Evolutionary conservation across 2,329 filamentous ascomycete species (phyloP), one percentile per base, ranked within the genome.

Genomic region (Colletotrichum scovillei): DNA sequence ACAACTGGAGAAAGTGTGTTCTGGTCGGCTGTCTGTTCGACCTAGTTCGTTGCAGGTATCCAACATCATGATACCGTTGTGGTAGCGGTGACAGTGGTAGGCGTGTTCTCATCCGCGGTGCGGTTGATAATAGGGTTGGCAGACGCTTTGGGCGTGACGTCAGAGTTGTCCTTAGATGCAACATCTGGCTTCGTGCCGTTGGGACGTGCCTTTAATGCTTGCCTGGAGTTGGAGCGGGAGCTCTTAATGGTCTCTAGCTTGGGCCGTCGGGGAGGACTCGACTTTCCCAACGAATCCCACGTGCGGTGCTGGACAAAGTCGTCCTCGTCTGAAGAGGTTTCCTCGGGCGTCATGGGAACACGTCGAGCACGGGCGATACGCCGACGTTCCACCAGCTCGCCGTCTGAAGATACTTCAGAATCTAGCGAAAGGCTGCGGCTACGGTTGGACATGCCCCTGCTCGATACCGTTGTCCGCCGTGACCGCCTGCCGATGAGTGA

Each of bases 171-270:
- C 28, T 65, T 73, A 1, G 24, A 19, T 16, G 22, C 49, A 22
- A 35, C 55, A 5, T 57, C 26, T 42, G 74, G 64, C 58, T 57
- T 74, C 52, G 64, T 73, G 62, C 73, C 73, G 26, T 69, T 74
- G 22, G 72, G 72, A 46, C 65, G 73, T 62, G 49, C 81, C 19
- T 79, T 80, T 60, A 77, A 74, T 60, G 78, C 76, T 26, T 78
- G 78, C 56, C 77, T 80, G 71, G 77, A 78, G 35, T 76, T 75
- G 28, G 79, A 79, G 52, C 84, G 81, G 22, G 83, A 84, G 79
- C 86, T 87, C 63, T 81, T 73, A 22, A 88, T 88, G 11, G 86
- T 88, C 70, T 86, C 82, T 46, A 88, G 79, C 76, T 83, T 86
- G 5, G 86, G 85, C 58, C 84, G 81, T 74, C 83, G 83, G 0